Conservation (phyloP, 441 rosid species). For the Biscutella laevigata region DNA sequence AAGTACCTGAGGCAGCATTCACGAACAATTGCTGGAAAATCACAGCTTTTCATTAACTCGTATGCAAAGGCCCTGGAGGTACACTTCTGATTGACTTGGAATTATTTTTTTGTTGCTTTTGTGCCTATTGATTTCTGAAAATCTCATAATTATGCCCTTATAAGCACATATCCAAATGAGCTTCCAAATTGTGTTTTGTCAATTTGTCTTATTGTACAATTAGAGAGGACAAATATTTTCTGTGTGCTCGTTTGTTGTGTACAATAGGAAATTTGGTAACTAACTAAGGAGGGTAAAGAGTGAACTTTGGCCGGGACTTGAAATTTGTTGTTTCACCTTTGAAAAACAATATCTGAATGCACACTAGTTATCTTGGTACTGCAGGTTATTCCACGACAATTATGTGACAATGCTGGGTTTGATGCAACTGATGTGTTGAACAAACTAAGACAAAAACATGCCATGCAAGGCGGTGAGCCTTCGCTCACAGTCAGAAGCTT, state of each 20-base stretch:
- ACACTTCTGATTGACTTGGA: slow-evolving; percentile 9
- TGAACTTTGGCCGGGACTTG: neutral
- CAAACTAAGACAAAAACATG: slow-evolving; percentile 95
- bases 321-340: neutral
- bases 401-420: slow-evolving; percentile 99
- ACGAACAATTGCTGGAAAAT: slow-evolving; percentile 87
- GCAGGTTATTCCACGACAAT: slow-evolving; percentile 92
- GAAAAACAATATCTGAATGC: neutral
- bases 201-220: neutral
- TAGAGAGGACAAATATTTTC: neutral
- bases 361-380: neutral
- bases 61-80: slow-evolving; percentile 99
- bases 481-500: slow-evolving; percentile 2
- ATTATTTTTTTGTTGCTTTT: neutral
- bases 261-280: too few relatives aligned
- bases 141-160: neutral
- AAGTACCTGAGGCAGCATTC: slow-evolving; percentile 89
- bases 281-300: neutral
- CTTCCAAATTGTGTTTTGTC: neutral
- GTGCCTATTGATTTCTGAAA: neutral
- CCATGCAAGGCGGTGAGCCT: slow-evolving; percentile 67
- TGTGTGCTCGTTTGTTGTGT: too few relatives aligned
- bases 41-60: slow-evolving; percentile 90
- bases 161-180: neutral
- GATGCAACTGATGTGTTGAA: slow-evolving; percentile 97